Evolutionary conservation across 2,329 filamentous ascomycete genomes (phyloP), one percentile per base, ranked within the genome.

Genomic region (Ilyonectria robusta): DNA sequence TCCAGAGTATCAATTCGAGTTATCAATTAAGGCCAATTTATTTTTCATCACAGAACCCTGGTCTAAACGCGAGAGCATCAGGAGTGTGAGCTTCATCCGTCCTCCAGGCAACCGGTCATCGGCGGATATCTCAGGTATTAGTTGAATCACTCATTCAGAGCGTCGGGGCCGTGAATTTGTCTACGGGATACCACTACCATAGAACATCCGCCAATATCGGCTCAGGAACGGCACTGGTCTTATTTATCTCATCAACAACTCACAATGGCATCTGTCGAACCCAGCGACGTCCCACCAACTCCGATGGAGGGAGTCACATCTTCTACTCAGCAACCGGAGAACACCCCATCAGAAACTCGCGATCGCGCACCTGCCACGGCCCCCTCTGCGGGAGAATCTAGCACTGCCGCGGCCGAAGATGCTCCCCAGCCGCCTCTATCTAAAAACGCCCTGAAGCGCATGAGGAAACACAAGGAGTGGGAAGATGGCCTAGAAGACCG

Each of bases 381-480:
- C 60, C 65, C 70, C 33, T 37, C 62, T 33, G 19, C 37, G 21
- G 63, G 58, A 13, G 63, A 66, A 17, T 7, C n/a, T 17, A 44
- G 10, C 33, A 13, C 37, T 11, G 19, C 40, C 40, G 50, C 59
- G 8, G 37, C 69, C 40, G 64, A 53, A 42, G 64, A 74, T 21
- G 48, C 53, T 6, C 46, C 65, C 3, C 70, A 73, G 2, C 72
- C 74, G 23, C 67, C 70, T 8, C 62, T 98, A 58, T 97, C 95
- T 19, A 98, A 98, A 77, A 97, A 92, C 76, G 92, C 95, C 73
- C 84, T 92, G 67, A 97, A 97, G 81, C 95, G 94, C 77, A 84
- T 94, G 59, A 89, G 88, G 67, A 91, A 90, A 62, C 86, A 89
- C 70, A 86, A 93, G 77, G 85, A 89, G 78, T 97, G 93, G 92